Evolutionary conservation across 164 flowering plant genomes (phyloP).

Genomic region (Nymphaea thermarum): DNA sequence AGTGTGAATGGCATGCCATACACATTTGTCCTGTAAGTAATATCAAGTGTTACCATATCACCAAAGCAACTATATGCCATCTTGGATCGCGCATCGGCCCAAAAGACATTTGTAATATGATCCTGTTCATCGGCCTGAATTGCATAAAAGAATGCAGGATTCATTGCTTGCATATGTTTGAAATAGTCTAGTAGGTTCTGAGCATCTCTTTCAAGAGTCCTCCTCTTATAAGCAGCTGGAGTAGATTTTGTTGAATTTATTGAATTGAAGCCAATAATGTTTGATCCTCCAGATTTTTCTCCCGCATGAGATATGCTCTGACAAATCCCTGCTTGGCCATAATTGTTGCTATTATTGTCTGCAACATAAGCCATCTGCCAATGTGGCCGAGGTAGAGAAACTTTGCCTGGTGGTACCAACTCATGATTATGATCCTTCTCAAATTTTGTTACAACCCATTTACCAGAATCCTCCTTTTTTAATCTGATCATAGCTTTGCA

Average conservation of each 20-base stretch:
- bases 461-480: constrained; percentile 8
- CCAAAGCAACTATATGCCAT: constrained; percentile 1
- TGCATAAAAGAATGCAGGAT: constrained; percentile 4
- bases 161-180: neutral
- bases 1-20: neutral
- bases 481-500: constrained; percentile 10
- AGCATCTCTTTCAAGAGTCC: constrained; percentile 6
- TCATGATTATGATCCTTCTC: constrained; percentile 10
- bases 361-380: neutral
- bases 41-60: neutral
- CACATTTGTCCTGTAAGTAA: neutral
- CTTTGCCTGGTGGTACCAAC: constrained; percentile 5
- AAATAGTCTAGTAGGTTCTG: neutral
- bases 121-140: neutral
- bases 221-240: neutral
- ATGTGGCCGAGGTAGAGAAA: constrained; percentile 8
- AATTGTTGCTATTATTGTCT: neutral
- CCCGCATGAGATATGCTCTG: neutral
- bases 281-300: neutral
- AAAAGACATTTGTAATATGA: neutral
- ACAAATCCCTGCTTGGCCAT: neutral
- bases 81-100: constrained; percentile 2
- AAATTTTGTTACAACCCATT: constrained; percentile 6
- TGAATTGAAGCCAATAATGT: neutral
- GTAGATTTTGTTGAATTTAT: neutral